Evolutionary conservation across 768 basidiomycete genomes (phyloP).

Genomic region (Dendrothele bispora): DNA sequence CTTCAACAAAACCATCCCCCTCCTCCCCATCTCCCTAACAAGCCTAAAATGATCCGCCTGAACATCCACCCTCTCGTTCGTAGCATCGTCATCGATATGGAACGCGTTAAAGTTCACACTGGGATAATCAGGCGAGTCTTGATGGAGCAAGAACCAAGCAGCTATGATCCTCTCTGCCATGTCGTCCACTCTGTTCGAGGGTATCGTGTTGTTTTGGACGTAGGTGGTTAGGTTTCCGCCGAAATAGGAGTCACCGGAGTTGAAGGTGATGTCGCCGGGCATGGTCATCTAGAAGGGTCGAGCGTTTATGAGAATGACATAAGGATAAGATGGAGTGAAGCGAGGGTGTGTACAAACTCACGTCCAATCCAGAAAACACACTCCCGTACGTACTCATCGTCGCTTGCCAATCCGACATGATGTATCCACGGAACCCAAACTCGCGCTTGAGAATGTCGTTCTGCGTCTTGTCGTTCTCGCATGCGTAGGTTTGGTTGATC

Average conservation of each 20-base stretch:
- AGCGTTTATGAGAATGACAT: not conserved
- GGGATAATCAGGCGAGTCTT: constrained; percentile 66
- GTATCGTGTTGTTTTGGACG: constrained; percentile 75
- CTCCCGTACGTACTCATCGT: constrained; percentile 62
- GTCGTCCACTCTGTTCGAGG: constrained; percentile 65
- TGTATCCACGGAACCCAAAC: constrained; percentile 73
- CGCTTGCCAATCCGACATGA: constrained; percentile 78
- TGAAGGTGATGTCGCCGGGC: constrained; percentile 60
- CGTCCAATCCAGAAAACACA: constrained; percentile 67
- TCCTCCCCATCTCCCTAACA: constrained; percentile 72
- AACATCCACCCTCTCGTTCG: constrained; percentile 65
- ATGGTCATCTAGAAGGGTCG: constrained; percentile 68
- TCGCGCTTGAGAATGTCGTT: constrained; percentile 78
- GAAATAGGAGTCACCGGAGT: constrained; percentile 56
- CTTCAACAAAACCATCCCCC: constrained; percentile 77
- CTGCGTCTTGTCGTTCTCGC: constrained; percentile 69
- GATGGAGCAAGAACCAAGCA: constrained; percentile 63
- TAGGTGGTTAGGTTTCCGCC: constrained; percentile 66
- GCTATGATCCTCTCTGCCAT: constrained; percentile 84
- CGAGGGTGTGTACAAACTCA: too few relatives aligned
- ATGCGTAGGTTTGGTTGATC: constrained; percentile 71
- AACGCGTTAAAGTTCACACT: constrained; percentile 72
- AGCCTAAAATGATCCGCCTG: constrained; percentile 66
- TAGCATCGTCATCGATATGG: constrained; percentile 44
- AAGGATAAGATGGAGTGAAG: not conserved